Base-by-base conservation (phyloP, 208 protist species). In the Acanthamoeba sp. region DNA sequence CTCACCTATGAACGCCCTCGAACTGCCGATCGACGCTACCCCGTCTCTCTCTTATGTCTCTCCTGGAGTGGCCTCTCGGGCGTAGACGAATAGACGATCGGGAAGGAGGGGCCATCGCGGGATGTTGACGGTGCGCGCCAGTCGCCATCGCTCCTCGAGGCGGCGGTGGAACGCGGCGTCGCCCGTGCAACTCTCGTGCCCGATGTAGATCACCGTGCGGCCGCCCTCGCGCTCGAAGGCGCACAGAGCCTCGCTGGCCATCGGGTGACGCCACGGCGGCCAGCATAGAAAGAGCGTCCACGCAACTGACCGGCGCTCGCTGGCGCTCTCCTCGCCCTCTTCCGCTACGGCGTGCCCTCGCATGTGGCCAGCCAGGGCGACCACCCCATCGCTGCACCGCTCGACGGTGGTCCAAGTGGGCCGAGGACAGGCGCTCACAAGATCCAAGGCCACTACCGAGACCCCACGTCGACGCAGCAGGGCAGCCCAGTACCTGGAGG, bases 401-500 rank as follows among this genome's bases (percentile, higher is more conserved):
- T 66, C 59, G 6, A 85, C 76, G n/a, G 9, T 5, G 2, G 76
- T 85, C 76, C 76, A 85, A 34, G 52, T 82, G 29, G 32, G 34
- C 36, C 34, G 27, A 45, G 38, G 40, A 4, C 12, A 5, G 24
- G n/a, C 7, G 29, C n/a, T 9, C 14, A 0, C 38, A 10, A 24
- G 14, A 7, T 85, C 76, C 40, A 85, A 50, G 2, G 76, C 76
- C 27, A 55, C 76, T 9, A 85, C 76, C 12, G 40, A 5, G 12
- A 52, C 48, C 2, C 48, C 42, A 7, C 48, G 34, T 18, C n/a
- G 42, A 32, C 76, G 40, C 9, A 85, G 40, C 22, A 85, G 76
- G 16, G 76, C 76, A 55, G 76, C 76, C 76, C 76, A 85, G 76
- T 85, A 85, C n/a, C 59, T 66, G 55, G 55, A 66, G 55, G 22